Base-by-base conservation (phyloP, 2,329 filamentous ascomycete genomes). In the Domatiomyces globalis region DNA sequence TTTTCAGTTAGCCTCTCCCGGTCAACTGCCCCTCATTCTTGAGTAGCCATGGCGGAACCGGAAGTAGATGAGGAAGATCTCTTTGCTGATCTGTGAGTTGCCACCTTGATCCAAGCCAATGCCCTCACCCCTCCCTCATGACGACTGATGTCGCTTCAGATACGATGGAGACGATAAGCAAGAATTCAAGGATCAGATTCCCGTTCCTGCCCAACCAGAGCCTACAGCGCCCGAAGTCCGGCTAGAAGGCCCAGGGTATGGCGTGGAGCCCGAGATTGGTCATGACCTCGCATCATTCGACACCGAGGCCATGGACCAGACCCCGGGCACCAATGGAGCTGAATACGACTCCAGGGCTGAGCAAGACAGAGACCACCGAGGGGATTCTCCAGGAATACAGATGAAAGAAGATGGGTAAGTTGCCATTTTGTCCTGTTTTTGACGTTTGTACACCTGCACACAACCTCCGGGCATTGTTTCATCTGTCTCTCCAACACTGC, bases 351-450 rank as follows among this genome's bases (percentile, higher is more conserved):
- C 20, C 45, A 47, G 33, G 9, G 19, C 17, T 2, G 45, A 45
- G 10, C 18, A 20, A 45, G 19, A 27, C 19, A 20, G 36, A 27
- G 17, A 36, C 20, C 8, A 51, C 43, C 33, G 33, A 48, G 51
- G 51, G 27, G 54, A 59, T 33, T 50, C 64, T 45, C 71, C 73
- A 58, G 79, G 77, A 54, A 80, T 85, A 55, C 84, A 82, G 54
- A 85, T 89, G 52, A 94, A 94, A 70, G 87, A 94, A 79, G 87
- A 94, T 66, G 87, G 87, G 87, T 94, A 82, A 89, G 87, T 80
- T 51, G 48, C 6, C 4, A 45, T 27, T 39, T 39, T 15, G 33
- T 39, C 33, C 10, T 39, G 4, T 39, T 39, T 39, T 39, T 5
- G 15, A 15, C 33, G 10, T 39, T 10, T 15, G 9, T 7, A 12